Evolutionary conservation across 1,139 yeast species (phyloP), one percentile per base, ranked within the genome.

Genomic region (Insectozyma bohioensis): DNA sequence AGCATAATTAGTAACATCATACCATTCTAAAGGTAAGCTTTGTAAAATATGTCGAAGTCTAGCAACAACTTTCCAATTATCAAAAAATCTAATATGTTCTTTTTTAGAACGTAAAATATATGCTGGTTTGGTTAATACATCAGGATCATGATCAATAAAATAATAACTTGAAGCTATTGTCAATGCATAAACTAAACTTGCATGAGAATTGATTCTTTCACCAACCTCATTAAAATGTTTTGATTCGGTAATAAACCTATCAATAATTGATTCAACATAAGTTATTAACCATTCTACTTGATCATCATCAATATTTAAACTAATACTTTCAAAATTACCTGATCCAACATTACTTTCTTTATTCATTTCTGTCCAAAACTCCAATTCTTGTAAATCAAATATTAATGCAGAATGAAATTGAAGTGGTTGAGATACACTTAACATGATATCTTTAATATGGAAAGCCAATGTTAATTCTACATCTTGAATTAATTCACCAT

Each of bases 101-200:
- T 70, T 68, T 2, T 81, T 74, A 2, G 88, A 72, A 39, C 95
- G 71, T 33, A 85, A 75, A 25, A 87, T 76, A 46, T 83, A 81
- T 0, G 96, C 85, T 0, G 97, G 97, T 33, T 88, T 80, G 0
- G 97, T 90, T 32, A 92, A 72, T 9, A 87, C 96, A 6, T 86
- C 80, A 0, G 97, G 95, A 49, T 92, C 97, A 46, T 85, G 85
- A 34, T 79, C 80, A 28, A 88, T 75, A 21, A 72, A 68, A 48
- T 68, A 75, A 10, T 64, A 61, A 12, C 69, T 72, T 21, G 92
- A 80, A 0, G 90, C 92, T 18, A 63, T 52, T 0, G 92, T 72
- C 14, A 87, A 56, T 24, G 70, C 63, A 48, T 79, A 76, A 1
- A 82, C 60, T 11, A 81, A 56, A 32, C 73, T 76, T 4, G 62